A percentile compares a stretch with the other conserved stretches of the same genome.
Evolutionary conservation across 495 filamentous ascomycete genomes (phyloP).

Genomic region (Tuber umbilicatum): DNA sequence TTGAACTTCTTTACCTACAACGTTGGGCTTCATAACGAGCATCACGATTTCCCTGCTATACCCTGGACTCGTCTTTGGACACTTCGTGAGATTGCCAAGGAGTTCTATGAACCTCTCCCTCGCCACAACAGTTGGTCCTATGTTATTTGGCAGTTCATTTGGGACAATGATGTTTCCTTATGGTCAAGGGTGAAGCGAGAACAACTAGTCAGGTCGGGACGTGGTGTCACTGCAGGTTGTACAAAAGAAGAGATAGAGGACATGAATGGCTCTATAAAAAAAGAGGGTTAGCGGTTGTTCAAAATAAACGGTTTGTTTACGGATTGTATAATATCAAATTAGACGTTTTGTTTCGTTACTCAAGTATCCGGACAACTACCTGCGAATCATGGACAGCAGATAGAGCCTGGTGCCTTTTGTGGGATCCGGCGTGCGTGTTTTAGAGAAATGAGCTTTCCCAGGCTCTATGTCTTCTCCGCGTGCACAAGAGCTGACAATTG

Average conservation of each 20-base stretch:
- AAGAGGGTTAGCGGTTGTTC: not conserved
- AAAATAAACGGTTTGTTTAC: not conserved
- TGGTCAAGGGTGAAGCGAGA: slow-evolving; percentile 90
- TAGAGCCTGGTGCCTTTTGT: not conserved
- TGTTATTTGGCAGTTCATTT: slow-evolving; percentile 91
- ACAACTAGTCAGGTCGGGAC: slow-evolving; percentile 52
- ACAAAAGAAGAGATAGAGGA: slow-evolving; percentile 53
- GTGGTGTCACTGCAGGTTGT: slow-evolving; percentile 54
- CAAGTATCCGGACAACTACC: not conserved
- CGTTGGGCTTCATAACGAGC: slow-evolving; percentile 95
- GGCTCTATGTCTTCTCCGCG: not conserved
- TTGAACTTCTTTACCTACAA: slow-evolving; percentile 94
- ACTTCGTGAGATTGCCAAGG: slow-evolving; percentile 71
- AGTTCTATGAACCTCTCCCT: slow-evolving; percentile 89
- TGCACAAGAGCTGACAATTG: not conserved
- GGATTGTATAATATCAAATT: not conserved
- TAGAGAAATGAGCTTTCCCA: not conserved
- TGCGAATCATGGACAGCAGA: not conserved
- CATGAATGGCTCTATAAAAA: not conserved
- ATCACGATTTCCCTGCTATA: slow-evolving; percentile 96
- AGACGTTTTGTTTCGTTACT: not conserved
- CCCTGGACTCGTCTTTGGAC: slow-evolving; percentile 80
- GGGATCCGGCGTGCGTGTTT: not conserved
- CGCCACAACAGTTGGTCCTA: slow-evolving; percentile 81
- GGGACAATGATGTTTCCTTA: slow-evolving; percentile 78